phyloP scores from a whole-genome alignment of 2,329 filamentous ascomycete genomes.

The Talaromyces sp. region DNA sequence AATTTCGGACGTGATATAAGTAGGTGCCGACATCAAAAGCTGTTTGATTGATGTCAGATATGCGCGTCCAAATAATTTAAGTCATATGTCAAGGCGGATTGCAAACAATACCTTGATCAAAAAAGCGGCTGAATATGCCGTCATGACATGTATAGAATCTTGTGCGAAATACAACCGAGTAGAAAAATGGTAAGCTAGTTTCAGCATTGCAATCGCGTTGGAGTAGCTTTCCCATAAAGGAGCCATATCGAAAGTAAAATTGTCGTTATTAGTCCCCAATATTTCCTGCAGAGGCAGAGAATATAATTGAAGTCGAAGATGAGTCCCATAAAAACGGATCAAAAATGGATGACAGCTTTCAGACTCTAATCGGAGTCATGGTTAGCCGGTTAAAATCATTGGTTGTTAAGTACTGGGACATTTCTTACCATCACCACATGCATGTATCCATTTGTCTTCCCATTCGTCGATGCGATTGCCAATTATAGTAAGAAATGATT shows the following conservation, averaged over 20 bases:
- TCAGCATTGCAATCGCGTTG: conserved; percentile 34
- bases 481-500: conserved; percentile 11
- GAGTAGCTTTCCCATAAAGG: conserved; percentile 24
- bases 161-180: conserved; percentile 41
- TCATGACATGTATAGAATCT: conserved; percentile 46
- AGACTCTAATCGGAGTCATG: background rate
- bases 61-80: background rate
- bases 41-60: background rate
- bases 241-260: conserved; percentile 26
- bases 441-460: conserved; percentile 13
- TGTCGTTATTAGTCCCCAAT: conserved; percentile 25
- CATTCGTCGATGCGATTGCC: conserved; percentile 18
- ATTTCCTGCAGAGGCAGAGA: conserved; percentile 38
- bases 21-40: conserved; percentile 11
- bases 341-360: conserved; percentile 39
- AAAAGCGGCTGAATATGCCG: conserved; percentile 42
- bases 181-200: conserved; percentile 31
- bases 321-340: conserved; percentile 40
- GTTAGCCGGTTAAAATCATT: background rate
- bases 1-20: conserved; percentile 1
- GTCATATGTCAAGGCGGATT: background rate
- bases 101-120: conserved; percentile 31
- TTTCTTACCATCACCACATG: background rate
- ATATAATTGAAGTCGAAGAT: conserved; percentile 40
- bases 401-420: background rate